A percentile compares a stretch with the other conserved stretches of the same genome.
phyloP scores from a whole-genome alignment of 164 flowering plant species.

The Berberis vulgaris region DNA sequence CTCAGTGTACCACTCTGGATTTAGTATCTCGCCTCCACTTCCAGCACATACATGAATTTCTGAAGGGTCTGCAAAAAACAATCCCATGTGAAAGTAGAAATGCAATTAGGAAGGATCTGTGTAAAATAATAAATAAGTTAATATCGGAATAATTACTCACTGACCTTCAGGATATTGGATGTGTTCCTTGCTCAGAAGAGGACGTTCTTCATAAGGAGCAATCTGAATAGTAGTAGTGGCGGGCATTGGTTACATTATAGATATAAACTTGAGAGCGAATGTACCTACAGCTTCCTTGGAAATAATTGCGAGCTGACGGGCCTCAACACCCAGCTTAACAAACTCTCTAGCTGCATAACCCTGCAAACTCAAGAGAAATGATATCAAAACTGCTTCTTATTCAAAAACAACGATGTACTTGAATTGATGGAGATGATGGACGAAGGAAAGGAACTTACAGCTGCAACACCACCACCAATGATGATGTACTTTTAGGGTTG shows the following conservation, averaged over 20 bases:
- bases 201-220: constrained; percentile 95
- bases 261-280: too few species aligned
- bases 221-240: constrained; percentile 38
- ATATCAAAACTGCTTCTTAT: neutral
- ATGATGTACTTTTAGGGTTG: constrained; percentile 84
- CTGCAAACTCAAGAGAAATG: constrained; percentile 24
- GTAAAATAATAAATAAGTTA: too few species aligned
- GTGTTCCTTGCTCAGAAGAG: constrained; percentile 97
- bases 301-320: constrained; percentile 84
- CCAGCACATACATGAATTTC: constrained; percentile 88
- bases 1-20: constrained; percentile 78
- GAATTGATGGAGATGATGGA: neutral
- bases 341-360: constrained; percentile 99
- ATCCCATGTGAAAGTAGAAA: neutral
- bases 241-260: neutral
- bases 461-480: constrained; percentile 93
- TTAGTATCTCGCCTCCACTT: constrained; percentile 78
- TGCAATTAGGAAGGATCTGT: too few species aligned
- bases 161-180: constrained; percentile 79
- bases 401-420: neutral
- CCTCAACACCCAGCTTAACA: constrained; percentile 60
- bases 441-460: constrained; percentile 36
- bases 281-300: constrained; percentile 83
- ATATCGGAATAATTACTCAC: constrained; percentile 3
- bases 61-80: constrained; percentile 56